phyloP scores from a whole-genome alignment of 2,329 filamentous ascomycete species.

The Penicillium sp. region DNA sequence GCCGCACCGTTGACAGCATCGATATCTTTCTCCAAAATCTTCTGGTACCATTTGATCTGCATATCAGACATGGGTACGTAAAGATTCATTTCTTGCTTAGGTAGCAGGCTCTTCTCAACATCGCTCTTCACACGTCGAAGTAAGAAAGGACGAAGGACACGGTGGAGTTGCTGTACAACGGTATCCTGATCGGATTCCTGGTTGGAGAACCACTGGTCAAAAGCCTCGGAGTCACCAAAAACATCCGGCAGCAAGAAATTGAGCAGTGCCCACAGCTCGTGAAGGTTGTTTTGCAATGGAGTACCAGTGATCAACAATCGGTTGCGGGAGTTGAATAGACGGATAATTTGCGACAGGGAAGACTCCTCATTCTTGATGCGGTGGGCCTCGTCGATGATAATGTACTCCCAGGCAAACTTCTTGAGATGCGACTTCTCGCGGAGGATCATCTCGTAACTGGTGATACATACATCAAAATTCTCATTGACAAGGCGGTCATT shows the following conservation, averaged over 20 bases:
- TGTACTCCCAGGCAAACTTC: constrained; percentile 99
- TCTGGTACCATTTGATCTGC: constrained; percentile 99
- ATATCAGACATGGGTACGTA: constrained; percentile 99
- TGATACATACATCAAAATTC: constrained; percentile 97
- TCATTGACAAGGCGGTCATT: constrained; percentile 88
- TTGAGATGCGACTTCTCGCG: constrained; percentile 92
- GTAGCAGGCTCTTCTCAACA: constrained; percentile 94
- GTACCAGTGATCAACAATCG: constrained; percentile 94
- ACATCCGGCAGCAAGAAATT: constrained; percentile 98
- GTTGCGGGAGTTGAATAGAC: constrained; percentile 93
- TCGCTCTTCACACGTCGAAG: constrained; percentile 95
- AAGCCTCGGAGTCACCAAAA: constrained; percentile 93
- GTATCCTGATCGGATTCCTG: constrained; percentile 90
- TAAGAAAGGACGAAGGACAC: constrained; percentile 88
- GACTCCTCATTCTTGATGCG: constrained; percentile 99
- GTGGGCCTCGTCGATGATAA: constrained; percentile 97
- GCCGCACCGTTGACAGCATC: constrained; percentile 96
- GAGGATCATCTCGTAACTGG: constrained; percentile 98
- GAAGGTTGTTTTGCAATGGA: constrained; percentile 94
- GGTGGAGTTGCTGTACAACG: constrained; percentile 92
- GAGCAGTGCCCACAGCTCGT: constrained; percentile 95
- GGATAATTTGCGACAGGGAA: constrained; percentile 92
- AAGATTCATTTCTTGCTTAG: constrained; percentile 95
- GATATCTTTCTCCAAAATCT: constrained; percentile 98
- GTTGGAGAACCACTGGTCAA: constrained; percentile 96